Percentiles rank a stretch among this genome's conserved stretches.
Conservation (phyloP, 164 flowering plant species). For the Malania oleifera region DNA sequence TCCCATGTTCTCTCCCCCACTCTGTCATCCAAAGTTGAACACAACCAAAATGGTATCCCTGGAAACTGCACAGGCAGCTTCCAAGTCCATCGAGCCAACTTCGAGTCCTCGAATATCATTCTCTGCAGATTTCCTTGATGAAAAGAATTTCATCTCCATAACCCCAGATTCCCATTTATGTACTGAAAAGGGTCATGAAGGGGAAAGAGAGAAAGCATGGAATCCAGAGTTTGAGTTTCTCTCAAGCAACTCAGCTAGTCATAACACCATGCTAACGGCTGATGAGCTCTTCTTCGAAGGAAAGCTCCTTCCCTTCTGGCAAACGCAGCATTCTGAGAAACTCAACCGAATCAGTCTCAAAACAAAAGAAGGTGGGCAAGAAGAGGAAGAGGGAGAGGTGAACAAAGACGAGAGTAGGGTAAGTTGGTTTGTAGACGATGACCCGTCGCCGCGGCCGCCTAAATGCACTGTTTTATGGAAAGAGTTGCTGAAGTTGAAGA, state of each 20-base stretch:
- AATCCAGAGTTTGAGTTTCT: slow-evolving; percentile 75
- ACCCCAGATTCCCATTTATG: slow-evolving; percentile 27
- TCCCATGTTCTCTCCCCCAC: background rate
- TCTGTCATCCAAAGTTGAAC: background rate
- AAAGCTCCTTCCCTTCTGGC: slow-evolving; percentile 78
- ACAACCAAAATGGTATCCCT: slow-evolving; percentile 37
- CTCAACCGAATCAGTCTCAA: slow-evolving; percentile 43
- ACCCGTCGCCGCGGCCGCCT: slow-evolving; percentile 94
- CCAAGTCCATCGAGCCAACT: slow-evolving; percentile 25
- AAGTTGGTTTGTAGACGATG: slow-evolving; percentile 80
- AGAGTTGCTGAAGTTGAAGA: slow-evolving; percentile 74
- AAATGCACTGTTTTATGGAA: slow-evolving; percentile 95
- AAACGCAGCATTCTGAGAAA: slow-evolving; percentile 47
- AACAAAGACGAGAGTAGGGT: slow-evolving; percentile 29
- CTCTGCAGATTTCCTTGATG: slow-evolving; percentile 64
- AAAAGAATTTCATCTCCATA: slow-evolving; percentile 52
- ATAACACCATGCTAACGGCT: slow-evolving; percentile 51
- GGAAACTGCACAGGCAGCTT: slow-evolving; percentile 29
- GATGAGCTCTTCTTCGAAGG: slow-evolving; percentile 89
- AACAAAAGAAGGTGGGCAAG: slow-evolving; percentile 18
- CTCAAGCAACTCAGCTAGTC: slow-evolving; percentile 24
- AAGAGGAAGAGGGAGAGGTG: background rate
- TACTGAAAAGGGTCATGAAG: slow-evolving; percentile 11
- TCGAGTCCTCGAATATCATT: slow-evolving; percentile 77
- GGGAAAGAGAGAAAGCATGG: slow-evolving; percentile 17